Evolutionary conservation across 1,284 basidiomycete genomes (phyloP), one percentile per base, ranked within the genome.

Genomic region (Anthracocystis walkeri): DNA sequence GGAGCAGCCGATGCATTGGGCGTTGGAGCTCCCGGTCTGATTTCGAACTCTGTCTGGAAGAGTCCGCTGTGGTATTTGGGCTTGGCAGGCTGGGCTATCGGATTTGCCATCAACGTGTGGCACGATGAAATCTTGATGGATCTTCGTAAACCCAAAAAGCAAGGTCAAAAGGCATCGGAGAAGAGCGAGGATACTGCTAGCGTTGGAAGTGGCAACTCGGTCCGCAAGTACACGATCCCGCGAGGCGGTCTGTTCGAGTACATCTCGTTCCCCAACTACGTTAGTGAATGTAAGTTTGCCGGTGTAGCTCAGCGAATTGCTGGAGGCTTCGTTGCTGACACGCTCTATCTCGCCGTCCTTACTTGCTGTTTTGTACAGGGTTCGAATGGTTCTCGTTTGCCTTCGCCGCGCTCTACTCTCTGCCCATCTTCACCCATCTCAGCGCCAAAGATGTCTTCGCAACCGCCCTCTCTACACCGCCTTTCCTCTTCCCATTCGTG

Each of bases 251-350:
- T 96, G 33, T 97, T 93, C 87, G 82, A 86, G 52, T 90, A 89
- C 82, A 88, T 97, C 75, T 93, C 93, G n/a, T 95, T 91, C 86
- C 94, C 95, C 2, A 95, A 97, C 86, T 97, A 97, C 85, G 87
- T 94, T 54, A 94, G 92, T 86, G 94, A 96, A 85, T 97, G 87
- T 83, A 61, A 66, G 81, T 80, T 11, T 45, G 16, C 41, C n/a
- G n/a, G 8, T 25, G 7, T 29, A 18, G 27, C 46, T 18, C 25
- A 29, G n/a, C 14, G 2, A 31, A 29, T 3, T 7, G 29, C 29
- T 29, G 18, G 7, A 10, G 3, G 8, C 20, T 11, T 10, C 27
- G 4, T 49, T 49, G 48, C 48, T 49, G 48, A 49, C 48, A 3
- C 29, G 20, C 8, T 20, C 21, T 25, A 38, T 38, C 35, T 38